phyloP scores from a whole-genome alignment of 352 stramenopile genomes.

The Blastocystis sp. region DNA sequence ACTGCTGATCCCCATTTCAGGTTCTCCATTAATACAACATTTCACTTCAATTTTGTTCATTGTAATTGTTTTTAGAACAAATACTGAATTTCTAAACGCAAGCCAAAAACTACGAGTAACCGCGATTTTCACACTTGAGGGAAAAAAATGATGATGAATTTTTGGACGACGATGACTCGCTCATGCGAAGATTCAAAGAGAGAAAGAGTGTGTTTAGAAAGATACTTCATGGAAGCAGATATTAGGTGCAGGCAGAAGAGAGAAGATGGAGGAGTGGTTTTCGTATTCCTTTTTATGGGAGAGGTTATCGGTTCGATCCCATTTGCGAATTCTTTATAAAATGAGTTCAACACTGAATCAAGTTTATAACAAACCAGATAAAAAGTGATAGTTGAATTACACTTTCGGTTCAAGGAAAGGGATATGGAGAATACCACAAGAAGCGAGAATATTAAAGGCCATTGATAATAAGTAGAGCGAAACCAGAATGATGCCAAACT shows the following conservation, averaged over 20 bases:
- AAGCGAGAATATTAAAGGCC: slow-evolving; percentile 8
- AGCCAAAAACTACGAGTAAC: too few relatives aligned
- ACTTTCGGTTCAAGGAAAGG: slow-evolving; percentile 8
- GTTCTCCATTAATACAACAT: slow-evolving; percentile 52
- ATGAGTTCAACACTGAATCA: too few relatives aligned
- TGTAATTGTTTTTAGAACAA: background rate
- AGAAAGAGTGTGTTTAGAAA: background rate
- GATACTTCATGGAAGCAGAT: too few relatives aligned
- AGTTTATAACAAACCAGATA: too few relatives aligned
- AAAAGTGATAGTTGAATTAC: background rate
- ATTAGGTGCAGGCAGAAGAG: too few relatives aligned
- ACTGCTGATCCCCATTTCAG: slow-evolving; percentile 38
- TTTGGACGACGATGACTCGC: too few relatives aligned
- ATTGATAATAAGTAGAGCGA: slow-evolving; percentile 31
- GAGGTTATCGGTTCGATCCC: slow-evolving; percentile 33
- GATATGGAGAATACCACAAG: slow-evolving; percentile 11
- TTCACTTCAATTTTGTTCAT: slow-evolving; percentile 61
- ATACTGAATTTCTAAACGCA: too few relatives aligned
- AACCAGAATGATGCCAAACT: slow-evolving; percentile 45
- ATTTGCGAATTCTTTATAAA: slow-evolving; percentile 13
- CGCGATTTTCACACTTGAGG: too few relatives aligned
- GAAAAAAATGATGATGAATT: too few relatives aligned
- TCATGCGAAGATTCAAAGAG: background rate
- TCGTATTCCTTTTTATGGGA: slow-evolving; percentile 17
- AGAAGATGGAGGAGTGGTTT: slow-evolving; percentile 15